Percentiles rank a stretch among this genome's conserved stretches.
Evolutionary conservation across 2,329 filamentous ascomycete species (phyloP).

Genomic region (Setomelanomma holmii): DNA sequence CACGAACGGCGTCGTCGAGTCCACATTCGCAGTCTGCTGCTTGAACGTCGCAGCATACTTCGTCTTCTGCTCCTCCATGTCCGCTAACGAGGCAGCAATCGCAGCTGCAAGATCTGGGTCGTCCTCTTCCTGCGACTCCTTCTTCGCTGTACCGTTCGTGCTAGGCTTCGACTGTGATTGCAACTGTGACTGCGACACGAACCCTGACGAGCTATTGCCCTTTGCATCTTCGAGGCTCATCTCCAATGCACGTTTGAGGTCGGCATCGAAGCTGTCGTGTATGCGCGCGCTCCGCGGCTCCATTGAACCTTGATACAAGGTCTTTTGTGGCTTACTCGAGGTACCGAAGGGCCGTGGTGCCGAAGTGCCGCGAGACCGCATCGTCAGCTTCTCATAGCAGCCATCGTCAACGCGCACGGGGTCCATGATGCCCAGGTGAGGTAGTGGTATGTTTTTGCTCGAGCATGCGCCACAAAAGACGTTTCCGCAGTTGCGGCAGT

Average conservation of each 20-base stretch:
- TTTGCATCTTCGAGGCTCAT: slow-evolving; percentile 97
- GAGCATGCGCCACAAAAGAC: slow-evolving; percentile 97
- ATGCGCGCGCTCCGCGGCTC: slow-evolving; percentile 88
- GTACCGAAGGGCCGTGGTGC: slow-evolving; percentile 56
- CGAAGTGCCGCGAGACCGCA: slow-evolving; percentile 64
- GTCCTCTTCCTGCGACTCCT: slow-evolving; percentile 73
- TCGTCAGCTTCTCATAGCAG: slow-evolving; percentile 87
- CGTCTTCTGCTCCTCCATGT: slow-evolving; percentile 99
- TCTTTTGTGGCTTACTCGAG: slow-evolving; percentile 62
- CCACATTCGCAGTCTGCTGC: slow-evolving; percentile 70
- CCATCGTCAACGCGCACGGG: slow-evolving; percentile 95
- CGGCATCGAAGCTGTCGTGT: slow-evolving; percentile 92
- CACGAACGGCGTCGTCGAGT: slow-evolving; percentile 56
- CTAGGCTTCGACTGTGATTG: slow-evolving; percentile 47
- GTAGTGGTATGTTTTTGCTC: slow-evolving; percentile 83
- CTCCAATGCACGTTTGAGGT: slow-evolving; percentile 88
- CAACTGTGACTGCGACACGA: slow-evolving; percentile 69
- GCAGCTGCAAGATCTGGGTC: slow-evolving; percentile 93
- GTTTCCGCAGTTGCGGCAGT: slow-evolving; percentile 97
- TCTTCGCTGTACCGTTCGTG: slow-evolving; percentile 45
- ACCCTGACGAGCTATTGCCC: slow-evolving; percentile 72
- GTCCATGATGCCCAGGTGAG: slow-evolving; percentile 90
- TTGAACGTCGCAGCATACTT: slow-evolving; percentile 84
- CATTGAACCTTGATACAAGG: slow-evolving; percentile 73
- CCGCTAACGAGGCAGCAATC: slow-evolving; percentile 90